Base-by-base conservation (phyloP, 108 stramenopile species). In the Pseudonitzschia multiseries region DNA sequence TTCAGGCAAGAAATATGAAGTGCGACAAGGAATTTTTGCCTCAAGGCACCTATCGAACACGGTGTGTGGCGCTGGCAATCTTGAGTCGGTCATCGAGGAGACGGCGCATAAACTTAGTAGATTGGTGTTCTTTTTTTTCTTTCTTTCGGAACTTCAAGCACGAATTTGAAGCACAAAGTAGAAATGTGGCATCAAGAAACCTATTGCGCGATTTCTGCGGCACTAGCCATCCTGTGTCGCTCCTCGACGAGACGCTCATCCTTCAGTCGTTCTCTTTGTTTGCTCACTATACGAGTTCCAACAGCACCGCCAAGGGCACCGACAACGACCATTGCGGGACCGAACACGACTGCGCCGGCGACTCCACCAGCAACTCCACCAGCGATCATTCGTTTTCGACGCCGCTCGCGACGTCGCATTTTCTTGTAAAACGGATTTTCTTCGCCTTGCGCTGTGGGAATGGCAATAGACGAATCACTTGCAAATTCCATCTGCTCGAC, bases 341-440 rank as follows among this genome's bases (percentile, higher is more conserved):
- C 57, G 57, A 52, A 22, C 40, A 75, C 41, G 8, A 68, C 57
- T 2, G 27, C 66, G 0, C 74, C 74, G 10, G 57, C 42, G 40
- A 68, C 57, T 4, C 41, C 42, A 48, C 74, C 74, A 8, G 57
- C 74, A 9, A 65, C 57, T 33, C 54, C 56, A 24, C 74, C 65
- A 12, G 56, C 74, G 20, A 41, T 53, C 44, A 75, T 68, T 4
- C 74, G 65, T 26, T 24, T 31, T 36, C 53, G 50, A 1, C 74
- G 74, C 12, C 74, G 53, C 4, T 31, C 26, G 33, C 74, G 74
- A 43, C 74, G 74, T 13, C 74, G 65, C 6, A 24, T 36, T 33
- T 68, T 67, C 74, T 68, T 75, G 66, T 65, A 54, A 15, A 60
- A 29, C 0, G 74, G 54, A 44, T 75, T 66, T 60, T 73, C 73